These are phyloP conservation scores for Collybiopsis luxurians DNA, from an alignment of 768 basidiomycete genomes.

Conservation along the genomic window DNA sequence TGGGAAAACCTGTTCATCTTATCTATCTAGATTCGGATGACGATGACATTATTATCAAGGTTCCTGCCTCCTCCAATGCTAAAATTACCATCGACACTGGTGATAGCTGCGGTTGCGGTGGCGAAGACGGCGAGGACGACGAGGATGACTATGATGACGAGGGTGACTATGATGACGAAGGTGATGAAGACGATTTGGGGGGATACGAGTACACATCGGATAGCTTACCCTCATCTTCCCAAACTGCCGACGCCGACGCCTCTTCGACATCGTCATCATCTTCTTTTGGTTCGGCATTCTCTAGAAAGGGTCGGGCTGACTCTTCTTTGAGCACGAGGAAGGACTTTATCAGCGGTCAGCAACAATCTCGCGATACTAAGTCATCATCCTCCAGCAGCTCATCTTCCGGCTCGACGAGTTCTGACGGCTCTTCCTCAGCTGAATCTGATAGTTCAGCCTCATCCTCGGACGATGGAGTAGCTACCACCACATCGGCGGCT, in stretches of 20 bases:
- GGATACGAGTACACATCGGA: not conserved
- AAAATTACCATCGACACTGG: not conserved
- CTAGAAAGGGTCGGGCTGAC: too few species aligned
- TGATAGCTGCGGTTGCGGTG: not conserved
- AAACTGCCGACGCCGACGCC: not conserved
- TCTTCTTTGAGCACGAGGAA: too few species aligned
- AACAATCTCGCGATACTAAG: too few species aligned
- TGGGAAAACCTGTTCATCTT: not conserved
- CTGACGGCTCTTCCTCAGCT: not conserved
- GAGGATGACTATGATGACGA: not conserved
- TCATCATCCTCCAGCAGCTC: not conserved
- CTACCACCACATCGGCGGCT: too few species aligned
- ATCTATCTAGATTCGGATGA: not conserved
- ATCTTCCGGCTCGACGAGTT: not conserved
- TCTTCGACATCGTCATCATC: not conserved
- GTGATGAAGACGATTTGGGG: not conserved
- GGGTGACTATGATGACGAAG: not conserved
- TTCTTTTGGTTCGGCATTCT: not conserved
- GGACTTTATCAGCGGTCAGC: too few species aligned
- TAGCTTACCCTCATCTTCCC: not conserved
- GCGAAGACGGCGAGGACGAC: not conserved
- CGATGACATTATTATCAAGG: not conserved
- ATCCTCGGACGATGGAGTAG: not conserved
- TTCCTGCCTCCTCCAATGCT: not conserved
- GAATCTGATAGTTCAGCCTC: not conserved